Evolutionary conservation across 2,329 filamentous ascomycete species (phyloP).

Genomic region (Hawksworthiomyces lignivorus): DNA sequence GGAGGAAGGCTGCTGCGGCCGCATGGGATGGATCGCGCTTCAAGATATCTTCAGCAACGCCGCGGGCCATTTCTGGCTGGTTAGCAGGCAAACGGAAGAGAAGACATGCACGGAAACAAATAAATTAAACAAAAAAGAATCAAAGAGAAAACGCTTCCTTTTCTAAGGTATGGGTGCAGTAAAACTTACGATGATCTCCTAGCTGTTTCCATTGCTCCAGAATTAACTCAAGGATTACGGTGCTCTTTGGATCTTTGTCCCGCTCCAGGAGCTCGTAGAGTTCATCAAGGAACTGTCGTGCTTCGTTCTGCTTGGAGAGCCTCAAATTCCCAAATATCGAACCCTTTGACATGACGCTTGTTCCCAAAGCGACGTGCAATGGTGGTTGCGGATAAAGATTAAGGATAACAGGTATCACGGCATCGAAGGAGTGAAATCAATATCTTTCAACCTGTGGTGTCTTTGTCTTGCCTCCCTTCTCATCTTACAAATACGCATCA

Average conservation of each 20-base stretch:
- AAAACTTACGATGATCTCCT: constrained; percentile 8
- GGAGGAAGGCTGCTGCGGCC: constrained; percentile 1
- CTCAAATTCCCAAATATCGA: too few species aligned
- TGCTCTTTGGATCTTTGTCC: constrained; percentile 7
- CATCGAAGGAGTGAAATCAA: too few species aligned
- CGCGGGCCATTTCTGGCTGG: constrained; percentile 7
- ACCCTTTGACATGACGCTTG: background rate
- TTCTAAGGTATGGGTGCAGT: too few species aligned
- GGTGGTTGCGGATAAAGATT: too few species aligned
- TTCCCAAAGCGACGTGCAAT: background rate
- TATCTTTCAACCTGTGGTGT: too few species aligned
- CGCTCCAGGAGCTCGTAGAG: constrained; percentile 13
- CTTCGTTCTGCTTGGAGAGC: background rate
- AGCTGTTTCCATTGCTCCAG: constrained; percentile 12
- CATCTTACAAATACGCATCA: too few species aligned
- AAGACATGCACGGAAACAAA: too few species aligned
- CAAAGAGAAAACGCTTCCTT: background rate
- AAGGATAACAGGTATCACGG: too few species aligned
- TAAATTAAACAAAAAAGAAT: background rate
- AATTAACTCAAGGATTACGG: constrained; percentile 11
- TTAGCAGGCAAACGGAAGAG: too few species aligned
- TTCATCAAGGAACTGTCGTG: constrained; percentile 11
- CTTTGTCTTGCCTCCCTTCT: too few species aligned
- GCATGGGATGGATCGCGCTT: constrained; percentile 8
- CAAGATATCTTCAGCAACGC: constrained; percentile 13